phyloP scores from a whole-genome alignment of 257 asterid genomes.

The Rauvolfia tetraphylla region DNA sequence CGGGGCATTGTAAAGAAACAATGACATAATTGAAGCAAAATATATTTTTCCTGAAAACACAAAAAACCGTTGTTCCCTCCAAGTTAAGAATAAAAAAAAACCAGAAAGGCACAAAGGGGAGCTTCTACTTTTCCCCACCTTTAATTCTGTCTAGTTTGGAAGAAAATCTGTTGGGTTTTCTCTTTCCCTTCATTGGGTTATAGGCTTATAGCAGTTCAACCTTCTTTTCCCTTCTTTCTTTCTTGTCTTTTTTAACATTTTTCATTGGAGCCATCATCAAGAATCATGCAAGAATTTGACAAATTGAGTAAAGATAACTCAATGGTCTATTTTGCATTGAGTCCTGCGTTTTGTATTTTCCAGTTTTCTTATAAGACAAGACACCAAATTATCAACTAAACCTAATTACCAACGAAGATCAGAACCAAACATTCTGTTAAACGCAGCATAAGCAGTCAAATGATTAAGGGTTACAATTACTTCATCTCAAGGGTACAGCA shows the following conservation, averaged over 20 bases:
- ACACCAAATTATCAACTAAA: neutral
- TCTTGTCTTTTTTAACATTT: neutral
- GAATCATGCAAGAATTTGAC: neutral
- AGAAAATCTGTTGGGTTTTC: neutral
- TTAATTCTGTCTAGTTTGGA: neutral
- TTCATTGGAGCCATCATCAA: neutral
- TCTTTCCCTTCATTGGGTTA: neutral
- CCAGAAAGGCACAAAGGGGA: no score
- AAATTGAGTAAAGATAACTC: constrained; percentile 2
- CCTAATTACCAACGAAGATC: neutral
- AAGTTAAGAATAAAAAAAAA: neutral
- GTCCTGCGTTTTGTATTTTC: neutral
- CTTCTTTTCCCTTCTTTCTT: neutral
- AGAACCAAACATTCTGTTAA: neutral
- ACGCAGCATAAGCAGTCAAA: neutral
- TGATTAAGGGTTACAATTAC: neutral
- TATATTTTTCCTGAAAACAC: no score
- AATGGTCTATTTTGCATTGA: neutral
- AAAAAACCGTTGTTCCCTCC: neutral
- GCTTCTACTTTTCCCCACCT: neutral
- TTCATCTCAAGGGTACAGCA: neutral
- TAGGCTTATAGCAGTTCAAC: neutral
- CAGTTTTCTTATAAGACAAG: neutral
- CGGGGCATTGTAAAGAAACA: neutral
- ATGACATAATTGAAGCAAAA: neutral